Evolutionary conservation across 306 rosid species (phyloP).

Genomic region (Cyamopsis tetragonoloba): DNA sequence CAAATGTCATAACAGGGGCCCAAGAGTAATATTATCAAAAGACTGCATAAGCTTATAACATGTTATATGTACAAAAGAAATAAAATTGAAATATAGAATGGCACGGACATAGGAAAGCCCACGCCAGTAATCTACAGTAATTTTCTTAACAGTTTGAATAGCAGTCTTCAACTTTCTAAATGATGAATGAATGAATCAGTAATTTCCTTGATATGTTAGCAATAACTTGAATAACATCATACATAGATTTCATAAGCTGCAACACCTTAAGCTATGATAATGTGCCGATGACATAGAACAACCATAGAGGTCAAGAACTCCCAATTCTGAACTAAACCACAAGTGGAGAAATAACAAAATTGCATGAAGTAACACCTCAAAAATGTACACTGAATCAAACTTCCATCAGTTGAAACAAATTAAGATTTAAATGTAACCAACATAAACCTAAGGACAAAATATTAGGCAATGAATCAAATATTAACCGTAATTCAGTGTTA

Average conservation of each 20-base stretch:
- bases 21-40: no score
- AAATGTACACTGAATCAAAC: background rate
- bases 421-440: background rate
- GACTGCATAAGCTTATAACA: no score
- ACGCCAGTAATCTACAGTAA: background rate
- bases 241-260: background rate
- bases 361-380: background rate
- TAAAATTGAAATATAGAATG: no score
- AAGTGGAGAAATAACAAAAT: background rate
- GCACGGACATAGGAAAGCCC: background rate
- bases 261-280: background rate
- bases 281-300: background rate
- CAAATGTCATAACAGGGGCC: no score
- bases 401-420: background rate
- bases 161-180: no score
- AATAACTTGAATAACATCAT: background rate
- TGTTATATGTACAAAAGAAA: no score
- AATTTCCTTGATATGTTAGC: background rate
- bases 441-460: background rate
- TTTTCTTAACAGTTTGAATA: no score
- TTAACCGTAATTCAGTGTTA: background rate
- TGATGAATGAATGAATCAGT: background rate
- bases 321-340: background rate
- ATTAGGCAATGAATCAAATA: background rate
- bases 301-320: background rate